phyloP scores from a whole-genome alignment of 2,329 filamentous ascomycete species.

The Macroventuria anomochaeta region DNA sequence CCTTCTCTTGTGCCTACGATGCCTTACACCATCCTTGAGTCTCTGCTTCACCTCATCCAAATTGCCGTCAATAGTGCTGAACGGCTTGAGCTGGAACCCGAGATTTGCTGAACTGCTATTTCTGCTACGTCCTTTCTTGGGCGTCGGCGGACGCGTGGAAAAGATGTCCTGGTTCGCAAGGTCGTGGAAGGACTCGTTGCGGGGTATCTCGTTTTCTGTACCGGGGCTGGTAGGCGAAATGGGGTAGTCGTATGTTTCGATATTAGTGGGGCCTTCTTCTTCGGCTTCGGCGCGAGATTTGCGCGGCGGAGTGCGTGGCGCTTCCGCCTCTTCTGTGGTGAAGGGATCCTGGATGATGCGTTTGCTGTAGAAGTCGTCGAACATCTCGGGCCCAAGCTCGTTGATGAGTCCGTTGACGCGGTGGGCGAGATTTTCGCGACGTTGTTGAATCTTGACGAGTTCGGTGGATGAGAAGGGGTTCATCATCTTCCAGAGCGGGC shows the following conservation, averaged over 20 bases:
- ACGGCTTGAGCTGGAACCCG: constrained; percentile 70
- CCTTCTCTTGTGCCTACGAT: constrained; percentile 69
- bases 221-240: constrained; percentile 32
- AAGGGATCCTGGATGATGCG: constrained; percentile 50
- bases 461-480: constrained; percentile 85
- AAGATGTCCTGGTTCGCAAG: constrained; percentile 89
- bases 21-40: constrained; percentile 83
- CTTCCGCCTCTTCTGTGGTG: constrained; percentile 22
- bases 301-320: constrained; percentile 31
- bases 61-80: constrained; percentile 71
- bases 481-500: constrained; percentile 84
- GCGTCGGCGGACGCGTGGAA: constrained; percentile 83
- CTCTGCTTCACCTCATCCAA: constrained; percentile 84
- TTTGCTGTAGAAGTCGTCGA: constrained; percentile 74
- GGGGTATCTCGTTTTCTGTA: constrained; percentile 57
- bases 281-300: constrained; percentile 29
- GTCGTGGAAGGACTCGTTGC: constrained; percentile 93
- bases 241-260: constrained; percentile 39
- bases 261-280: constrained; percentile 21
- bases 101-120: constrained; percentile 63
- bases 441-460: constrained; percentile 76
- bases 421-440: constrained; percentile 74
- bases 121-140: constrained; percentile 74
- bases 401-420: constrained; percentile 94
- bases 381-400: constrained; percentile 92